Percentiles rank a stretch among this genome's conserved stretches.
These are phyloP conservation scores for Ustulina deusta DNA, from an alignment of 2,329 filamentous ascomycete species.

Conservation along the genomic window DNA sequence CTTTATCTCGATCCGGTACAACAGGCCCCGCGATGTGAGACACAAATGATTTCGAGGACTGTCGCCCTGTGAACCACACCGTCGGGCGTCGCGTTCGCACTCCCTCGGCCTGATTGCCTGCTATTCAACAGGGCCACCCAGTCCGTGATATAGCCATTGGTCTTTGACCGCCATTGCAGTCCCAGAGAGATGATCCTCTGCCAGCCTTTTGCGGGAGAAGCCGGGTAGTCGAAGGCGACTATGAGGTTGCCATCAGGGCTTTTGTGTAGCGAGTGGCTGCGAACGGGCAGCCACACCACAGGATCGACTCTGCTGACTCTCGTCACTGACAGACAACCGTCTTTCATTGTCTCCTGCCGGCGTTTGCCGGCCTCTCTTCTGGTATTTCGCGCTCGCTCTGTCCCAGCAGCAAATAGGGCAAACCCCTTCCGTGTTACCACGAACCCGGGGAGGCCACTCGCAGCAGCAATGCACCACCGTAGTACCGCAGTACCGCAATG, in stretches of 20 bases:
- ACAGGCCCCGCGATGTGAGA: constrained; percentile 33
- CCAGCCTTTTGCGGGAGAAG: constrained; percentile 25
- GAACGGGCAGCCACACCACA: constrained; percentile 34
- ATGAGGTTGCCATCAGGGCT: constrained; percentile 8
- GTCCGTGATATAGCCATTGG: constrained; percentile 2
- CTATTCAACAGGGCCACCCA: constrained; percentile 20
- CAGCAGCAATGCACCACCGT: constrained; percentile 26
- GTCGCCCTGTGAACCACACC: constrained; percentile 7
- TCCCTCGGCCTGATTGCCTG: neutral
- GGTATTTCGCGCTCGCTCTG: constrained; percentile 11
- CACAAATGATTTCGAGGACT: constrained; percentile 32
- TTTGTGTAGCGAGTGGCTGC: constrained; percentile 38
- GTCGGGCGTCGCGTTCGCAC: constrained; percentile 12
- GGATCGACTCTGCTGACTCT: constrained; percentile 17
- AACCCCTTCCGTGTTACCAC: constrained; percentile 36
- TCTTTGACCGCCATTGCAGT: constrained; percentile 11
- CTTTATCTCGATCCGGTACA: constrained; percentile 46
- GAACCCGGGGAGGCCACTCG: constrained; percentile 34
- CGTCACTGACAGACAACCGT: constrained; percentile 8
- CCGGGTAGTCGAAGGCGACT: constrained; percentile 19
- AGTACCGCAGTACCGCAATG: constrained; percentile 14
- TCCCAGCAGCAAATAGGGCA: constrained; percentile 28
- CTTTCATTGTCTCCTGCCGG: constrained; percentile 19
- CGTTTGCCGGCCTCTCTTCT: constrained; percentile 17
- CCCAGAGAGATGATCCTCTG: constrained; percentile 13